phyloP scores from a whole-genome alignment of 192 early-diverging fungal species.

The Backusella luteola region DNA sequence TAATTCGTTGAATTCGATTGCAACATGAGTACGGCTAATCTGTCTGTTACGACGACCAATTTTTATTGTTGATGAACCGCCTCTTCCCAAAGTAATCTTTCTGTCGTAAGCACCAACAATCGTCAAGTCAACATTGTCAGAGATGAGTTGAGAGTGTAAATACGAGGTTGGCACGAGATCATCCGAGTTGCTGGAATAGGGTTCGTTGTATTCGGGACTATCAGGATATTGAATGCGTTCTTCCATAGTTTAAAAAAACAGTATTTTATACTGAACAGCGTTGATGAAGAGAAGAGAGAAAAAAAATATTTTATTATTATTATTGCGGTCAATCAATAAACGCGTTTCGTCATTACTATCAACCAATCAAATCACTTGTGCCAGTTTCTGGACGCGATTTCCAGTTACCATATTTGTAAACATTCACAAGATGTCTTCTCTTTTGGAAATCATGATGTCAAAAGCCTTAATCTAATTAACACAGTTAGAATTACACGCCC shows the following conservation, averaged over 20 bases:
- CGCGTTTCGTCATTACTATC: neutral
- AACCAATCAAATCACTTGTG: neutral
- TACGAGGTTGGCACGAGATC: constrained; percentile 19
- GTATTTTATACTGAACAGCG: neutral
- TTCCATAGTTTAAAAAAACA: neutral
- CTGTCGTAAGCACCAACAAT: constrained; percentile 25
- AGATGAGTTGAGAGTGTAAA: neutral
- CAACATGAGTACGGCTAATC: constrained; percentile 49
- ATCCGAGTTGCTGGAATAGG: constrained; percentile 21
- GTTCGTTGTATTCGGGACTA: constrained; percentile 14
- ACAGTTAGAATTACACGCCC: neutral
- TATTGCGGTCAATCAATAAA: neutral
- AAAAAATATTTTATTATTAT: neutral
- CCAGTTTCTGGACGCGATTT: neutral
- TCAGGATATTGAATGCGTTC: constrained; percentile 8
- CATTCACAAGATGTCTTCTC: neutral
- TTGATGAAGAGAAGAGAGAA: neutral
- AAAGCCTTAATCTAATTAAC: neutral
- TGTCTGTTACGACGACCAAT: constrained; percentile 49
- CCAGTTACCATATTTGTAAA: neutral
- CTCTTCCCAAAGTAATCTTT: constrained; percentile 44
- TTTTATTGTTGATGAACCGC: constrained; percentile 46
- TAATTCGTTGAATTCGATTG: constrained; percentile 34
- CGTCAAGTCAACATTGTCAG: neutral
- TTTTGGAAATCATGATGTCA: neutral